Base-by-base conservation (phyloP, 1,139 yeast genomes). In the Hemisphaericaspora lyxosophila region DNA sequence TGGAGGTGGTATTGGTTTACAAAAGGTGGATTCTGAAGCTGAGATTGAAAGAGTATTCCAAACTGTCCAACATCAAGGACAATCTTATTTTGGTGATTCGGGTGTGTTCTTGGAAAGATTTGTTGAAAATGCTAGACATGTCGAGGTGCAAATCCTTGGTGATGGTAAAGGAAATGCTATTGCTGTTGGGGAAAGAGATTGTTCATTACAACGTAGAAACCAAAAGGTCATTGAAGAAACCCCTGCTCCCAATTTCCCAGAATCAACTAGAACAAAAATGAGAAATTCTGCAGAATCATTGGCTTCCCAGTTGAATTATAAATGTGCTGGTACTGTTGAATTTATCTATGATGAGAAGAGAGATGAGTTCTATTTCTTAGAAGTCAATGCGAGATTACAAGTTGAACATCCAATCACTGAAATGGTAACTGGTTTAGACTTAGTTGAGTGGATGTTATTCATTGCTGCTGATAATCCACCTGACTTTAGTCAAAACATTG, bases 401-500 rank as follows among this genome's bases (percentile, higher is more conserved):
- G 98, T 92, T 34, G 98, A 92, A 66, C 97, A 92, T 62, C 97
- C 97, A 31, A 84, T 92, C 51, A 92, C 98, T 22, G 98, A 92
- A 66, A 75, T 82, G 80, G 95, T 87, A 22, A 88, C 97, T 19
- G 97, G 97, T 4, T 67, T 89, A 39, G 98, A 92, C 61, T 73
- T 92, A 49, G 97, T 92, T 18, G 97, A 92, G 63, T 87, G 96
- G 96, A 90, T 92, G 97, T 69, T 92, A 47, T 72, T 73, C 51
- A 84, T 90, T 59, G 97, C 97, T 26, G 96, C 95, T 26, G 90
- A 87, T 55, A 75, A 75, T 49, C 83, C 97, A 5, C 95, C 96
- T 5, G 86, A 82, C 54, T 85, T 87, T 51, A 56, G 63, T 27
- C 79, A 76, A 49, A 67, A 69, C 26, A 72, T 85, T 35, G 65